phyloP scores from a whole-genome alignment of 2,329 filamentous ascomycete species.

The Nemania sp. region DNA sequence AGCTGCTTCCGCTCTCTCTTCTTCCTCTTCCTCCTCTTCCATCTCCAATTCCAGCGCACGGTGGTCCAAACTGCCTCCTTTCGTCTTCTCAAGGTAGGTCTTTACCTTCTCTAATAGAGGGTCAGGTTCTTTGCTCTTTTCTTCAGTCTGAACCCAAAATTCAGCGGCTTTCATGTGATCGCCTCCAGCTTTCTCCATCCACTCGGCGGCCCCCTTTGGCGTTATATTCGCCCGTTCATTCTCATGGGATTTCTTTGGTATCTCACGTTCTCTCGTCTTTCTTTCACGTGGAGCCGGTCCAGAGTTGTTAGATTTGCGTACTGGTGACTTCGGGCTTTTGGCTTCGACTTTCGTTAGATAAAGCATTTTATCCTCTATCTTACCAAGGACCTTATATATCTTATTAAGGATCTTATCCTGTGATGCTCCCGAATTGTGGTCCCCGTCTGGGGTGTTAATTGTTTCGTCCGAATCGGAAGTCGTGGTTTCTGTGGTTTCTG shows the following conservation, averaged over 20 bases:
- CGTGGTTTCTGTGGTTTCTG: too few species aligned
- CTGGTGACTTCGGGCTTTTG: not conserved
- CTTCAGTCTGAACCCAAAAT: slow-evolving; percentile 15
- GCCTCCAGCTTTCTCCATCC: slow-evolving; percentile 4
- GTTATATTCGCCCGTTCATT: too few species aligned
- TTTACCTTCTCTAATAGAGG: slow-evolving; percentile 27
- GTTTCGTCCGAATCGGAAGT: not conserved
- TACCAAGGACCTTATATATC: too few species aligned
- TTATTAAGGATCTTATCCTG: too few species aligned
- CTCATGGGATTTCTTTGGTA: not conserved
- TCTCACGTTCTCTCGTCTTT: not conserved
- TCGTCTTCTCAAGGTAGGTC: slow-evolving; percentile 37
- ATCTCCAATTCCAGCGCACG: not conserved
- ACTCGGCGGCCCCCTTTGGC: not conserved
- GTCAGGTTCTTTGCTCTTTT: slow-evolving; percentile 32
- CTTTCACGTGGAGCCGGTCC: not conserved
- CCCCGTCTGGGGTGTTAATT: too few species aligned
- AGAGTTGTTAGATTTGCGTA: too few species aligned
- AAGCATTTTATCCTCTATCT: too few species aligned
- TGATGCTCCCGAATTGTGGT: too few species aligned
- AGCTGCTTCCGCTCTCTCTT: not conserved
- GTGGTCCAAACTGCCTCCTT: slow-evolving; percentile 16
- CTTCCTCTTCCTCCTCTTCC: slow-evolving; percentile 3
- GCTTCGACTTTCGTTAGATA: too few species aligned
- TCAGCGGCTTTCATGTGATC: slow-evolving; percentile 11